Evolutionary conservation across 257 asterid genomes (phyloP).

Genomic region (Mentha longifolia): DNA sequence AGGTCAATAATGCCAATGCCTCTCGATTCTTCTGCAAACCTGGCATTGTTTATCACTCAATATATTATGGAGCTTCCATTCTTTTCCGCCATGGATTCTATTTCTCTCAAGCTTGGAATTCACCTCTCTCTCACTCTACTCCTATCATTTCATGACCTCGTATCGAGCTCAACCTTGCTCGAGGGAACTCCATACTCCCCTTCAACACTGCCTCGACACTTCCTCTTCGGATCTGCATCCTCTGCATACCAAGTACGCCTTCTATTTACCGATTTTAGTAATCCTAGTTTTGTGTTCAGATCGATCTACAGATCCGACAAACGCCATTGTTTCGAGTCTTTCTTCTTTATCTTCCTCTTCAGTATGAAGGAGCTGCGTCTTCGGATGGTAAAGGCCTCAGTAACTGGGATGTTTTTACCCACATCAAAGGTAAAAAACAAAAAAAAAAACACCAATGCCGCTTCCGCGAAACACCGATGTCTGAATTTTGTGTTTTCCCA

Average conservation of each 20-base stretch:
- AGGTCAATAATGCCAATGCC: too few species aligned
- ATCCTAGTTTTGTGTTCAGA: too few species aligned
- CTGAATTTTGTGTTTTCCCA: constrained; percentile 24
- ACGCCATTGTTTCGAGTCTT: neutral
- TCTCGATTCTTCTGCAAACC: too few species aligned
- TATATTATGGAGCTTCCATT: too few species aligned
- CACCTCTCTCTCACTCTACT: too few species aligned
- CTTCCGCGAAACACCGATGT: neutral
- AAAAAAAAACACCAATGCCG: neutral
- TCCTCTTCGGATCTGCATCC: constrained; percentile 57
- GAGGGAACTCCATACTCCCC: constrained; percentile 17
- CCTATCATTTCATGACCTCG: too few species aligned
- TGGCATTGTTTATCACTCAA: too few species aligned
- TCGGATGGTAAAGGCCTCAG: constrained; percentile 54
- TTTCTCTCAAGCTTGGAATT: too few species aligned
- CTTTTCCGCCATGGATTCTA: too few species aligned
- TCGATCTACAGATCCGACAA: too few species aligned
- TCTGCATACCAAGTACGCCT: constrained; percentile 58
- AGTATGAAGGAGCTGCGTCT: constrained; percentile 54
- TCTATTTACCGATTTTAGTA: too few species aligned
- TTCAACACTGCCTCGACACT: neutral
- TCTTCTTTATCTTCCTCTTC: neutral
- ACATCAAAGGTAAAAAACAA: constrained; percentile 36
- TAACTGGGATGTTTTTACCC: constrained; percentile 58
- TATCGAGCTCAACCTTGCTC: constrained; percentile 17